These are phyloP conservation scores for Nitzschia sp. DNA, from an alignment of 108 stramenopile species.

Conservation along the genomic window DNA sequence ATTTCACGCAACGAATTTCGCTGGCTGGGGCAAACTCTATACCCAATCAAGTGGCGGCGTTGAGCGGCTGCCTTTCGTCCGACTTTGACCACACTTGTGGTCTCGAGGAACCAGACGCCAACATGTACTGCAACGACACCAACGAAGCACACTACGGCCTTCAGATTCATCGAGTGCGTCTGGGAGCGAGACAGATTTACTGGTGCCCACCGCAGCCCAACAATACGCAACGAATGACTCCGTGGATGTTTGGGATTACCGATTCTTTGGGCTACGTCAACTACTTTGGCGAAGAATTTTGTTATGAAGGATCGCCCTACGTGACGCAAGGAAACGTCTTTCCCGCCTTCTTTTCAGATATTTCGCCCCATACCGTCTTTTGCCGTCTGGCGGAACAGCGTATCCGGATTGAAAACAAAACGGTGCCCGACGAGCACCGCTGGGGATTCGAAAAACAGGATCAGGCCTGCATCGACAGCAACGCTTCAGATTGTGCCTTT, in stretches of 20 bases:
- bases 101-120: not conserved
- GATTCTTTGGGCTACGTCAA: slow-evolving; percentile 46
- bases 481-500: not conserved
- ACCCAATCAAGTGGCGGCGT: slow-evolving; percentile 51
- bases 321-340: slow-evolving; percentile 49
- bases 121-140: slow-evolving; percentile 14
- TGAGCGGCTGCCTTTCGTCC: slow-evolving; percentile 36
- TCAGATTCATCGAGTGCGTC: not conserved
- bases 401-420: slow-evolving; percentile 3
- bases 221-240: not conserved
- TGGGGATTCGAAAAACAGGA: slow-evolving; percentile 27
- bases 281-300: slow-evolving; percentile 68
- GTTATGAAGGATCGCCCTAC: slow-evolving; percentile 50
- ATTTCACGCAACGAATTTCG: slow-evolving; percentile 32
- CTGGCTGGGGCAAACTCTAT: slow-evolving; percentile 52
- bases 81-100: slow-evolving; percentile 10
- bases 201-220: slow-evolving; percentile 23
- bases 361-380: slow-evolving; percentile 36
- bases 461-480: slow-evolving; percentile 42
- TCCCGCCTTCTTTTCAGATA: slow-evolving; percentile 35
- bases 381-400: slow-evolving; percentile 41
- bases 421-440: not conserved
- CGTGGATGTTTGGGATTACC: slow-evolving; percentile 39
- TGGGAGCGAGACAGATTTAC: not conserved
- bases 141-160: slow-evolving; percentile 9